Evolutionary conservation across 805 yeast genomes (phyloP).

Genomic region (Candida boidinii): DNA sequence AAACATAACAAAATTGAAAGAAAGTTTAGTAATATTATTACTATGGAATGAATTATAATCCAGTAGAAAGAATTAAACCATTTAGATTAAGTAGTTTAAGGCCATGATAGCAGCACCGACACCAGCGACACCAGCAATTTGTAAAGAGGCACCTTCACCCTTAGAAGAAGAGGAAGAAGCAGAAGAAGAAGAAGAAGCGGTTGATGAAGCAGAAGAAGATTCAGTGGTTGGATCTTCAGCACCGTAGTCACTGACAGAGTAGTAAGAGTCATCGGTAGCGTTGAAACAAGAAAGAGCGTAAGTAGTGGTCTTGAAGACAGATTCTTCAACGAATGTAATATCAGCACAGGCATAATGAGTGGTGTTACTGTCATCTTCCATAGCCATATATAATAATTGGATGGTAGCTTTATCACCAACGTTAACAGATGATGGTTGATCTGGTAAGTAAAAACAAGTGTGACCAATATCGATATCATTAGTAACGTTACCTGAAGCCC

Average conservation of each 20-base stretch:
- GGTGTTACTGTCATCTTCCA: conserved; percentile 28
- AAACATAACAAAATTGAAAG: no score
- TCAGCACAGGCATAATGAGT: conserved; percentile 41
- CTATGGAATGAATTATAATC: no score
- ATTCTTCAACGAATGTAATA: conserved; percentile 32
- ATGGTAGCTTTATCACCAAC: conserved; percentile 35
- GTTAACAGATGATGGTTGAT: conserved; percentile 26
- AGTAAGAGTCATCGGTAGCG: conserved; percentile 30
- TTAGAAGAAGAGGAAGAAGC: conserved; percentile 8
- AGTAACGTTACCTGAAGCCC: conserved; percentile 30
- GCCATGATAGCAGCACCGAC: conserved; percentile 1
- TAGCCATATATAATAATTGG: conserved; percentile 36
- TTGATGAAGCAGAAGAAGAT: conserved; percentile 5
- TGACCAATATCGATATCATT: conserved; percentile 34
- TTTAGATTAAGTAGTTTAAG: no score
- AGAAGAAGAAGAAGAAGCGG: conserved; percentile 8
- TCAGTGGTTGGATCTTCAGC: conserved; percentile 14
- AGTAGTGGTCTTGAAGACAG: conserved; percentile 27
- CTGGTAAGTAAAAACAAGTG: conserved; percentile 37
- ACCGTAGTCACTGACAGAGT: conserved; percentile 21
- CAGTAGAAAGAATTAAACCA: no score
- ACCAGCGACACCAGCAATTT: conserved; percentile 1
- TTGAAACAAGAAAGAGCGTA: conserved; percentile 32
- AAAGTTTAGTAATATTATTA: no score
- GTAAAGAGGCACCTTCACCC: conserved; percentile 1